Base-by-base conservation (phyloP, 1,284 basidiomycete genomes). In the Ceratobasidium sp. region DNA sequence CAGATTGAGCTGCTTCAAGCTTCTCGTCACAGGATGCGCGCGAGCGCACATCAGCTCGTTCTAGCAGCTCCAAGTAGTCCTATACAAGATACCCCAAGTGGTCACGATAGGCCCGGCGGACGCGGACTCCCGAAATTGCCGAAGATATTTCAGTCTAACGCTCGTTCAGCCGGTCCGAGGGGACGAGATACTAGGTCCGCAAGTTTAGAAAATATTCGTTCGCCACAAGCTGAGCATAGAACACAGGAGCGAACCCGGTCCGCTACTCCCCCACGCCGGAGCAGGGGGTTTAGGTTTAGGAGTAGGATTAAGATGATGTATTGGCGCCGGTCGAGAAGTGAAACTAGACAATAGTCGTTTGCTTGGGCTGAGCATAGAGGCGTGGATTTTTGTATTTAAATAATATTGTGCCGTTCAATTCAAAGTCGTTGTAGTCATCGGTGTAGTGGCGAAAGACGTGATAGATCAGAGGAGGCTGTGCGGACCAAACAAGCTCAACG, bases 161-260 rank as follows among this genome's bases (percentile, higher is more conserved):
- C 63, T 26, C 67, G 67, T 20, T 20, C 26, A n/a, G 33, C 63
- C 39, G 63, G 44, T 13, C 20, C n/a, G 63, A 9, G 63, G 39
- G 63, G 40, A n/a, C 63, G 42, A 46, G 63, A 66, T 44, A 9
- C 63, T 46, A 66, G 63, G 63, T 66, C 63, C 13, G 40, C 40
- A 7, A 66, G 20, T 46, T 26, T 49, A 23, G 20, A 20, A 20
- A 42, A 66, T 44, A 15, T 2, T 44, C 40, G 23, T 44, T n/a
- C 39, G 63, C 23, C n/a, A 40, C 63, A 66, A 23, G 49, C 66
- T 53, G 46, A 68, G 15, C n/a, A 39, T 13, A 39, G 66, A 39
- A 15, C 66, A 53, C 66, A 53, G 66, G 66, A 33, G 66, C 46
- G 66, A 53, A 26, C 66, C 26, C 44, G 23, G 66, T 51, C 28